Conservation (phyloP, 23 red algal species). For the Agarophyton chilense region DNA sequence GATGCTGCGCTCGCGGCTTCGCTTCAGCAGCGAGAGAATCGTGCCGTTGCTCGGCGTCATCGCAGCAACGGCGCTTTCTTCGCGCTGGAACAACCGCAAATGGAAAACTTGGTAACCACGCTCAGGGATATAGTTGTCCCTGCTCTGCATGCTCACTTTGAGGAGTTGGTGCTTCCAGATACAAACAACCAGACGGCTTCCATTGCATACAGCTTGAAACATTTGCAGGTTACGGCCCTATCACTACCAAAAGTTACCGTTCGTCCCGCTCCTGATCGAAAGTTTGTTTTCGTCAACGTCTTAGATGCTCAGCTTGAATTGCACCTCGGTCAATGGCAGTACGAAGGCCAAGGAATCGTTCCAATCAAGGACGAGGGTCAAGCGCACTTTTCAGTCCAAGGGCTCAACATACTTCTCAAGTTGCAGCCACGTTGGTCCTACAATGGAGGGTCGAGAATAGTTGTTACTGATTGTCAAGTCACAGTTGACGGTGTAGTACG, state of each 20-base stretch:
- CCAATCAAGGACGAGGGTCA: slow-evolving; percentile 37
- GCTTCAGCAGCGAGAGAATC: slow-evolving; percentile 48
- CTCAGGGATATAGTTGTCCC: slow-evolving; percentile 50
- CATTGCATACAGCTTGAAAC: slow-evolving; percentile 31
- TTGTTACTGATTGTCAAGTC: slow-evolving; percentile 32
- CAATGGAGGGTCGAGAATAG: background rate
- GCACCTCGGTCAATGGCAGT: slow-evolving; percentile 45
- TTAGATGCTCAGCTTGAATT: slow-evolving; percentile 41
- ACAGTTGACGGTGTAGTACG: slow-evolving; percentile 47
- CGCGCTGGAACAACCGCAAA: background rate
- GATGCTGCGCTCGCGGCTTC: slow-evolving; percentile 27
- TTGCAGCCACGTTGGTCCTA: slow-evolving; percentile 54
- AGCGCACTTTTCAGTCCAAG: slow-evolving; percentile 28
- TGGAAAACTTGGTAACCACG: slow-evolving; percentile 39
- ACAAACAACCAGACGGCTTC: background rate
- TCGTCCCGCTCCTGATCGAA: slow-evolving; percentile 21
- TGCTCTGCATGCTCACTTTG: slow-evolving; percentile 61
- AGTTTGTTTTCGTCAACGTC: slow-evolving; percentile 36
- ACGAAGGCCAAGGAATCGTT: slow-evolving; percentile 32
- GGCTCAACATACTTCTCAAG: slow-evolving; percentile 18
- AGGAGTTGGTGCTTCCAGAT: slow-evolving; percentile 59
- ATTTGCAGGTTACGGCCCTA: slow-evolving; percentile 46
- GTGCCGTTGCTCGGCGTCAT: slow-evolving; percentile 1
- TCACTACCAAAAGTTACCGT: slow-evolving; percentile 46
- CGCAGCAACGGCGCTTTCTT: slow-evolving; percentile 24